Evolutionary conservation across 2,329 filamentous ascomycete genomes (phyloP).

Genomic region (Dothistroma pini): DNA sequence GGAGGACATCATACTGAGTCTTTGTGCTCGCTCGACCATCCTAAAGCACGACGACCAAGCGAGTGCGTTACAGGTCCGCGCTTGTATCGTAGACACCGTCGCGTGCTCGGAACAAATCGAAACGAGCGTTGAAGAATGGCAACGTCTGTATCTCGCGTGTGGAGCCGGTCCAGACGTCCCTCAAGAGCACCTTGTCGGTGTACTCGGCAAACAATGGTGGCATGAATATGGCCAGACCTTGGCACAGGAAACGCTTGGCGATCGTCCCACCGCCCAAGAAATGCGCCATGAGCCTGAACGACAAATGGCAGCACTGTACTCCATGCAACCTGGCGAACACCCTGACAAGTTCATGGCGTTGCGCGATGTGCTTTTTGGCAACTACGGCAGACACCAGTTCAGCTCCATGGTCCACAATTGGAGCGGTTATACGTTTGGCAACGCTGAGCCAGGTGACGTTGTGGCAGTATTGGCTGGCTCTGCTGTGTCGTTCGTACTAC

Average conservation of each 20-base stretch:
- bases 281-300: background rate
- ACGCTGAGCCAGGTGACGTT: background rate
- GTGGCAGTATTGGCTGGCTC: background rate
- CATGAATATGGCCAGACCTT: background rate
- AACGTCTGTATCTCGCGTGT: background rate
- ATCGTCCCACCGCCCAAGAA: background rate
- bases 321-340: background rate
- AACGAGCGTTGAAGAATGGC: background rate
- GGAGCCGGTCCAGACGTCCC: background rate
- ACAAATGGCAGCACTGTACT: background rate
- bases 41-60: background rate
- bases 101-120: background rate
- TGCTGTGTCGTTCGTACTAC: background rate
- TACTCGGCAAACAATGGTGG: background rate
- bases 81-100: background rate
- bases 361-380: background rate
- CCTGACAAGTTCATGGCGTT: background rate
- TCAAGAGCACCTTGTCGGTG: background rate
- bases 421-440: background rate
- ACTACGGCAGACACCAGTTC: background rate
- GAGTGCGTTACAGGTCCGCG: background rate
- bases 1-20: background rate
- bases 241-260: background rate
- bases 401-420: background rate
- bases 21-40: background rate